These are phyloP conservation scores for Fusarium torulosum DNA, from an alignment of 2,329 filamentous ascomycete species.

Conservation along the genomic window DNA sequence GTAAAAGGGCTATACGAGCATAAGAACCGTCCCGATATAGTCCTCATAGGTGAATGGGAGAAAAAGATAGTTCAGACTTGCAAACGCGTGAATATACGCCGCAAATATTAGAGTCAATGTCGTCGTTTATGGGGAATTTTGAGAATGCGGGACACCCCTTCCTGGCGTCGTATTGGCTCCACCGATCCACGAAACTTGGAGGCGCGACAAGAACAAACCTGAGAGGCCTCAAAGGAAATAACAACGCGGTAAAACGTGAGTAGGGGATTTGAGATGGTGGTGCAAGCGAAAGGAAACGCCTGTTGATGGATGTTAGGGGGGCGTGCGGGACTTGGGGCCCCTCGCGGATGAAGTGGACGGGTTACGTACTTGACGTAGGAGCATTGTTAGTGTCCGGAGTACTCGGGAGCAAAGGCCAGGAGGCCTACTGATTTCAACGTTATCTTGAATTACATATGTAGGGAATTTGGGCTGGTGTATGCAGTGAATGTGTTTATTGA, in stretches of 20 bases:
- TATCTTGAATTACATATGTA: neutral
- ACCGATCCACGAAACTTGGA: slow-evolving; percentile 23
- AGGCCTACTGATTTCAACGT: slow-evolving; percentile 1
- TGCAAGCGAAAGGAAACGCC: slow-evolving; percentile 25
- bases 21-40: slow-evolving; percentile 34
- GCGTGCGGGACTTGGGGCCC: slow-evolving; percentile 42
- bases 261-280: slow-evolving; percentile 25
- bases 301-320: slow-evolving; percentile 21
- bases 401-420: slow-evolving; percentile 20
- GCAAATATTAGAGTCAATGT: slow-evolving; percentile 37
- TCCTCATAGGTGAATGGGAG: slow-evolving; percentile 42
- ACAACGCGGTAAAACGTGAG: slow-evolving; percentile 7
- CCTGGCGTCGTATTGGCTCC: slow-evolving; percentile 38
- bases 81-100: slow-evolving; percentile 36
- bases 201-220: slow-evolving; percentile 9
- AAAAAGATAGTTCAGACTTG: slow-evolving; percentile 21
- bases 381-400: slow-evolving; percentile 43
- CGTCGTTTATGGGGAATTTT: slow-evolving; percentile 41
- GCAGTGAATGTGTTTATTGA: neutral
- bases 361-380: slow-evolving; percentile 31
- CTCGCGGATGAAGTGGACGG: slow-evolving; percentile 37
- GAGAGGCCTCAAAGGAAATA: slow-evolving; percentile 5
- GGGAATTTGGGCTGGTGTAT: no score
- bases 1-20: slow-evolving; percentile 29
- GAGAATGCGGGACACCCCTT: slow-evolving; percentile 41